phyloP scores from a whole-genome alignment of 805 yeast genomes.

The Candida vartiovaarae region DNA sequence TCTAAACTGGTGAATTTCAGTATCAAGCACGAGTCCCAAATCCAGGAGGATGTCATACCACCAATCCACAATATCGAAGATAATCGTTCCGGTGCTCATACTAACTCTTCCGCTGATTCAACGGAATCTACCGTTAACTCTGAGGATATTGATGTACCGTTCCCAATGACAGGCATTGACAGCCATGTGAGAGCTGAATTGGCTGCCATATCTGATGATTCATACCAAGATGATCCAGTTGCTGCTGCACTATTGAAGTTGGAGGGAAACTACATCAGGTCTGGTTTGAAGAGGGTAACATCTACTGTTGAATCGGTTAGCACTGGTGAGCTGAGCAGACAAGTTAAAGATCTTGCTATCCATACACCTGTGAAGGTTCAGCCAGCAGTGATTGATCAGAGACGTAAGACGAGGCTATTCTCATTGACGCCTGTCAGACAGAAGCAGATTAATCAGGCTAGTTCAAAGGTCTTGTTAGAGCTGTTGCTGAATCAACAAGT shows the following conservation, averaged over 20 bases:
- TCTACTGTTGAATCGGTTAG: constrained; percentile 9
- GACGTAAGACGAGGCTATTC: constrained; percentile 31
- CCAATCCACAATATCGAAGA: constrained; percentile 1
- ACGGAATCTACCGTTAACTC: constrained; percentile 8
- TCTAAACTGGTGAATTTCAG: constrained; percentile 12
- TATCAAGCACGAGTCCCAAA: constrained; percentile 3
- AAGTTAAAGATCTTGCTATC: constrained; percentile 15
- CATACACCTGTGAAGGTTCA: constrained; percentile 17
- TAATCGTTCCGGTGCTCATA: too few species aligned
- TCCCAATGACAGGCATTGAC: constrained; percentile 36
- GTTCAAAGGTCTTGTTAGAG: constrained; percentile 32
- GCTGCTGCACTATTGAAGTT: constrained; percentile 67
- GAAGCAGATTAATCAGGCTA: constrained; percentile 18
- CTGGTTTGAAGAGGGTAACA: constrained; percentile 2
- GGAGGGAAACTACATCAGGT: constrained; percentile 50
- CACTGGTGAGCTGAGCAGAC: constrained; percentile 15
- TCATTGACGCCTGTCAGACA: constrained; percentile 28
- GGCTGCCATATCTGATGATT: constrained; percentile 81
- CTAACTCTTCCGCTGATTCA: not conserved
- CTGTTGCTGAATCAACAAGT: constrained; percentile 26
- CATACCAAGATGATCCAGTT: constrained; percentile 60
- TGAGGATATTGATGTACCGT: constrained; percentile 23
- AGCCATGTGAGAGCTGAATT: constrained; percentile 63
- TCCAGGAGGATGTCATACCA: constrained; percentile 1
- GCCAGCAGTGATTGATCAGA: constrained; percentile 29